phyloP scores from a whole-genome alignment of 208 protist genomes.

The Trypanosoma cruzi region DNA sequence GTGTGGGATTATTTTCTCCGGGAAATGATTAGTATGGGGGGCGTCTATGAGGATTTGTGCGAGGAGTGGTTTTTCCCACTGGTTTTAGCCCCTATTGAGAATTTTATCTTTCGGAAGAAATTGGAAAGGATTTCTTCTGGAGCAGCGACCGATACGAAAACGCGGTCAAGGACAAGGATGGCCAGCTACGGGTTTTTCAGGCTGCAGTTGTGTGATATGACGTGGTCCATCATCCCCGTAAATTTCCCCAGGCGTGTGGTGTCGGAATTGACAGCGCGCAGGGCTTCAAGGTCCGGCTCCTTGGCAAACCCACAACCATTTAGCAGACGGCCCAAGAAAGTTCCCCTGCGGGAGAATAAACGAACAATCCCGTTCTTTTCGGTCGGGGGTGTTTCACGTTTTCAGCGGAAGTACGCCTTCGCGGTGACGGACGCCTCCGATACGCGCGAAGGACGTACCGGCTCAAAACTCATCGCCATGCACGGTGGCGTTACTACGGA shows the following conservation, averaged over 20 bases:
- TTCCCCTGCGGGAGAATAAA: constrained; percentile 18
- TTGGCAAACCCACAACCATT: background rate
- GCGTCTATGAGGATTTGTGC: constrained; percentile 60
- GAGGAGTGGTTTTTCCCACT: constrained; percentile 82
- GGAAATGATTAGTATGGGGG: constrained; percentile 51
- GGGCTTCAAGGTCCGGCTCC: background rate
- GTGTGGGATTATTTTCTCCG: constrained; percentile 70
- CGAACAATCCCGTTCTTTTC: constrained; percentile 39
- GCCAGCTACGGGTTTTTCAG: constrained; percentile 71
- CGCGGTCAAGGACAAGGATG: background rate
- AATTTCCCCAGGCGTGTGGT: constrained; percentile 46
- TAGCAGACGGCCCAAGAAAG: background rate
- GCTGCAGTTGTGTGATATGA: constrained; percentile 63
- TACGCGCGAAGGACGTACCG: constrained; percentile 15
- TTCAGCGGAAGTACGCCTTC: constrained; percentile 80
- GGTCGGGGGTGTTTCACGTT: constrained; percentile 56
- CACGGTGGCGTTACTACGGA: constrained; percentile 70
- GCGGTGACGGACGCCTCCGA: constrained; percentile 41
- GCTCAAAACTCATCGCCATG: constrained; percentile 51
- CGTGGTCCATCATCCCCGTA: constrained; percentile 74
- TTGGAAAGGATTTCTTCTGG: background rate
- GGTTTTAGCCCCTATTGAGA: constrained; percentile 32
- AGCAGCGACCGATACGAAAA: constrained; percentile 7
- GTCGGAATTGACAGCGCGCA: constrained; percentile 16
- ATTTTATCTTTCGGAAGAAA: constrained; percentile 8